Conservation (phyloP, 108 stramenopile genomes). For the Aureococcus anophagefferens region DNA sequence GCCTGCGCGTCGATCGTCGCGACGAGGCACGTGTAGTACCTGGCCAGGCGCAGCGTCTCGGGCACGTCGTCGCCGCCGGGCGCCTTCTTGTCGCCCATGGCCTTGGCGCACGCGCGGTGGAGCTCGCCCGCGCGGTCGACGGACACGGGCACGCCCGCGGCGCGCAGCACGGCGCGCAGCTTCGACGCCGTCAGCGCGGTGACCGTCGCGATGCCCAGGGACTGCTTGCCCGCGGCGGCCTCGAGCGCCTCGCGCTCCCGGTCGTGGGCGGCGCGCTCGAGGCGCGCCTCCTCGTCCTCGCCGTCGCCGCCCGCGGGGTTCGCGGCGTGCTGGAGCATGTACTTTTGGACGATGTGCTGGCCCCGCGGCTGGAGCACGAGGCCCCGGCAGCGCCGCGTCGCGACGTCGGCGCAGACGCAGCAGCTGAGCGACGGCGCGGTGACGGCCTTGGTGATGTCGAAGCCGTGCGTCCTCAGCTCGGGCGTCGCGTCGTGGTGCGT, state of each 20-base stretch:
- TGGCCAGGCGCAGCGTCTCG: neutral
- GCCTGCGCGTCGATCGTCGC: neutral
- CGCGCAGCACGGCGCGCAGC: neutral
- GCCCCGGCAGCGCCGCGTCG: slow-evolving; percentile 11
- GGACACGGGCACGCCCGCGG: neutral
- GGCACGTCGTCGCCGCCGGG: neutral
- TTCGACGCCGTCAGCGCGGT: neutral
- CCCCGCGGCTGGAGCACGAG: neutral
- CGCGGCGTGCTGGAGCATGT: neutral
- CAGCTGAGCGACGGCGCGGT: slow-evolving; percentile 1
- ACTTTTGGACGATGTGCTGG: neutral
- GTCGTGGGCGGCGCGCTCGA: no score
- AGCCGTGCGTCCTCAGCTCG: neutral
- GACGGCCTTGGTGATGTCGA: neutral
- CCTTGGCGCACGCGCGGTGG: neutral
- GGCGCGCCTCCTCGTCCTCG: neutral
- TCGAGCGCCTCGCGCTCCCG: neutral
- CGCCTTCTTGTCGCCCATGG: neutral
- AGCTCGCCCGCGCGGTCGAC: neutral
- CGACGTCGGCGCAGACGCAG: slow-evolving; percentile 4
- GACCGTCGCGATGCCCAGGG: neutral
- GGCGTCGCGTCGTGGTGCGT: slow-evolving; percentile 6
- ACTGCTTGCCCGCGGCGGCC: neutral
- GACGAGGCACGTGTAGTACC: neutral
- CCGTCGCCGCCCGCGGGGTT: neutral